phyloP scores from a whole-genome alignment of 768 basidiomycete species.

The Calocybe cyanea region DNA sequence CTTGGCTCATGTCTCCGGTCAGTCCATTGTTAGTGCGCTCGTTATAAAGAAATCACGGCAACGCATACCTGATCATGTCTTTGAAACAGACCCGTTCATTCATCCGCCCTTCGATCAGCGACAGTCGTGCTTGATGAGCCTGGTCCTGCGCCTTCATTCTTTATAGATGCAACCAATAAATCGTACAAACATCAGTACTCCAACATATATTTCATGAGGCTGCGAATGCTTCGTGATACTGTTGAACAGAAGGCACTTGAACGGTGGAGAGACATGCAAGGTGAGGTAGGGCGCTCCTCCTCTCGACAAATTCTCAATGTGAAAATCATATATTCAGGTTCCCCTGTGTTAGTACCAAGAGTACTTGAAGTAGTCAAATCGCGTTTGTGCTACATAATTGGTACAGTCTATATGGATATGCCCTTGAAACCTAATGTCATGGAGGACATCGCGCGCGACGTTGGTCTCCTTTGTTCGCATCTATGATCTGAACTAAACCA shows the following conservation, averaged over 20 bases:
- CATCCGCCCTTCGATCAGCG: constrained; percentile 27
- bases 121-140: constrained; percentile 35
- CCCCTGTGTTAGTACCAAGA: constrained; percentile 67
- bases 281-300: no score
- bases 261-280: constrained; percentile 38
- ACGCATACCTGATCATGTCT: neutral
- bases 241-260: constrained; percentile 37
- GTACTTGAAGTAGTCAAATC: constrained; percentile 87
- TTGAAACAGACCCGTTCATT: constrained; percentile 20
- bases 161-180: constrained; percentile 37
- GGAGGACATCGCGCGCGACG: constrained; percentile 90
- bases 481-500: constrained; percentile 2
- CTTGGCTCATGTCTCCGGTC: constrained; percentile 16
- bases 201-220: constrained; percentile 51
- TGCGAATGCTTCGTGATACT: constrained; percentile 35
- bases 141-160: constrained; percentile 39
- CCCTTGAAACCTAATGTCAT: constrained; percentile 97
- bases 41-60: neutral
- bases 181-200: constrained; percentile 56
- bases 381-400: constrained; percentile 84
- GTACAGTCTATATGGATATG: constrained; percentile 99
- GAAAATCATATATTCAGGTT: constrained; percentile 39
- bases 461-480: constrained; percentile 36
- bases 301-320: no score
- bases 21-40: constrained; percentile 10